Evolutionary conservation across 2,329 filamentous ascomycete genomes (phyloP).

Genomic region (Phialophora verrucosa): DNA sequence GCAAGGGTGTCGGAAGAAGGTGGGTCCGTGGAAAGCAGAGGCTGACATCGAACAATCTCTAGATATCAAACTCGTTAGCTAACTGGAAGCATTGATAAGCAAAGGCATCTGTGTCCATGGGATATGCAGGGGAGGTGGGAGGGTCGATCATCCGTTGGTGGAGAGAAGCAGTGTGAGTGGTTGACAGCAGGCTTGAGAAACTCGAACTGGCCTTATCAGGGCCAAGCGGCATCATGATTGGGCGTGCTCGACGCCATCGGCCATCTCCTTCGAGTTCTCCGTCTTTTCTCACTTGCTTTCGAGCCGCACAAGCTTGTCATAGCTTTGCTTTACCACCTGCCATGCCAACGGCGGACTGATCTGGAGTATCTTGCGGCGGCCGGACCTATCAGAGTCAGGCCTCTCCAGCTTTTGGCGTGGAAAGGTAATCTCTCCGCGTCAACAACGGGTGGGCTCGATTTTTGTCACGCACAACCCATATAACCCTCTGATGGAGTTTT

Average conservation of each 20-base stretch:
- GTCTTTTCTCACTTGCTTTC: not conserved
- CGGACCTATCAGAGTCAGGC: not conserved
- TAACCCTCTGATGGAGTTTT: not conserved
- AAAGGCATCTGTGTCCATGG: conserved; percentile 15
- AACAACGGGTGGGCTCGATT: not conserved
- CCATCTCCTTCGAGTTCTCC: conserved; percentile 9
- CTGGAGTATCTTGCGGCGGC: not conserved
- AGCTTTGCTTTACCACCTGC: not conserved
- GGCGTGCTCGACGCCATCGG: conserved; percentile 3
- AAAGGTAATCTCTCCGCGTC: not conserved
- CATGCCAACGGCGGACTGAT: not conserved
- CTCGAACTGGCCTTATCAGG: conserved; percentile 14
- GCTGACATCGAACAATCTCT: not conserved
- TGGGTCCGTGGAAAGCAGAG: not conserved
- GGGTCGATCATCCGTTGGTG: conserved; percentile 18
- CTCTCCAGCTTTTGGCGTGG: not conserved
- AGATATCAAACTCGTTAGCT: conserved; percentile 20
- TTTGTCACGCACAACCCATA: not conserved
- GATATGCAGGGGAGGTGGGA: conserved; percentile 17
- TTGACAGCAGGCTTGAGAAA: conserved; percentile 15
- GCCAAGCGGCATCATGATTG: conserved; percentile 13
- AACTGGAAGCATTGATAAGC: conserved; percentile 28
- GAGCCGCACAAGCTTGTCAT: conserved; percentile 7
- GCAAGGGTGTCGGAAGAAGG: not conserved
- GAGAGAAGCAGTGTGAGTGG: conserved; percentile 2